Conservation (phyloP, 2,329 filamentous ascomycete species). For the Penicillium occitanis region DNA sequence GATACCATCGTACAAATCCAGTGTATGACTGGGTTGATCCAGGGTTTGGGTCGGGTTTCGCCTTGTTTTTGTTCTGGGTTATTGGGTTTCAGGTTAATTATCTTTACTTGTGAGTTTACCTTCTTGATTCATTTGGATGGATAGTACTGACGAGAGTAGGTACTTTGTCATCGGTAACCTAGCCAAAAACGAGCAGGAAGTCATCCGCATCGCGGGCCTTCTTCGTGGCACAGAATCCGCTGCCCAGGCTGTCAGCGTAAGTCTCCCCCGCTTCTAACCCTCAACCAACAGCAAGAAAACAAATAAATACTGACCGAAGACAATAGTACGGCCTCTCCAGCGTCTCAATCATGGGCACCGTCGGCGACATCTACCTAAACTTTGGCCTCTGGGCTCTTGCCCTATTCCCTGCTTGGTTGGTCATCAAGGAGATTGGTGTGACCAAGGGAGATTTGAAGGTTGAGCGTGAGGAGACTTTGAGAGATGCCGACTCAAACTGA, state of each 20-base stretch:
- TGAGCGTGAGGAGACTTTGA: slow-evolving; percentile 25
- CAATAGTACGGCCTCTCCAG: slow-evolving; percentile 63
- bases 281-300: not conserved
- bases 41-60: slow-evolving; percentile 67
- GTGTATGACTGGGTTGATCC: slow-evolving; percentile 64
- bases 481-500: not conserved
- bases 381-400: slow-evolving; percentile 67
- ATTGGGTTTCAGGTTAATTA: slow-evolving; percentile 72
- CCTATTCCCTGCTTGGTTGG: slow-evolving; percentile 65
- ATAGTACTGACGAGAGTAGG: slow-evolving; percentile 33
- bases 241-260: slow-evolving; percentile 66
- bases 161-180: slow-evolving; percentile 71
- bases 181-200: slow-evolving; percentile 60
- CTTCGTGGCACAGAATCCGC: slow-evolving; percentile 70
- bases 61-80: slow-evolving; percentile 66
- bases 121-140: not conserved
- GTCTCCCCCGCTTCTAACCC: slow-evolving; percentile 23
- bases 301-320: not conserved
- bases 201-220: slow-evolving; percentile 67
- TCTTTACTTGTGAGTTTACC: slow-evolving; percentile 59
- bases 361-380: slow-evolving; percentile 69
- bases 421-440: slow-evolving; percentile 58
- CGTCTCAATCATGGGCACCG: slow-evolving; percentile 60
- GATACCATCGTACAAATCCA: slow-evolving; percentile 58
- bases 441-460: slow-evolving; percentile 34